Percentiles rank a stretch among this genome's conserved stretches.
These are phyloP conservation scores for Ophiostoma triangulosporum DNA, from an alignment of 2,329 filamentous ascomycete genomes.

Conservation along the genomic window DNA sequence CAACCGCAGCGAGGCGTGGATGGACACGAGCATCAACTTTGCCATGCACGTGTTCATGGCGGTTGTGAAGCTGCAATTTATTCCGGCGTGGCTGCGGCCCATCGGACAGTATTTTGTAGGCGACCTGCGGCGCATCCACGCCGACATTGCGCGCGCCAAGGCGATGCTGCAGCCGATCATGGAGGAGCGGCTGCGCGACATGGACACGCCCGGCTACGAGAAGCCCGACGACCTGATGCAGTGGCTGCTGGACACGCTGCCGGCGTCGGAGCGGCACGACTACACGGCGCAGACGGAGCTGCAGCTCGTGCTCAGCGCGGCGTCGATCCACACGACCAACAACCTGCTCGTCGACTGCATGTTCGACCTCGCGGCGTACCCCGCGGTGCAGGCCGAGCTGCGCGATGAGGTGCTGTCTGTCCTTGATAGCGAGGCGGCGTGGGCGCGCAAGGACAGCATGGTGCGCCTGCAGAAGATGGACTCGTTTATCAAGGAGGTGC, in stretches of 20 bases:
- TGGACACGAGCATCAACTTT: constrained; percentile 37
- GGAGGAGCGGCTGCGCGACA: constrained; percentile 29
- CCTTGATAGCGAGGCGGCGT: constrained; percentile 27
- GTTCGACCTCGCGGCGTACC: constrained; percentile 34
- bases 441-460: constrained; percentile 30
- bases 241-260: constrained; percentile 30
- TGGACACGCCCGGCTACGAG: constrained; percentile 24
- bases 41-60: constrained; percentile 35
- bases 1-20: constrained; percentile 39
- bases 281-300: constrained; percentile 27
- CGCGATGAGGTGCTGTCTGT: constrained; percentile 33
- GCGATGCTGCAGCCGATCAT: constrained; percentile 32
- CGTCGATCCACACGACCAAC: constrained; percentile 33
- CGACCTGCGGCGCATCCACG: constrained; percentile 31
- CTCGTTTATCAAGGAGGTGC: constrained; percentile 34
- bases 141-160: constrained; percentile 29
- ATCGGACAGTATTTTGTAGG: constrained; percentile 32
- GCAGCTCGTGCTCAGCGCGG: constrained; percentile 30
- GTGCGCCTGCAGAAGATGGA: constrained; percentile 32
- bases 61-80: constrained; percentile 36
- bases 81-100: constrained; percentile 36
- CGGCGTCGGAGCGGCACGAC: constrained; percentile 25
- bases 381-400: constrained; percentile 33
- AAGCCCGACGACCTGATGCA: constrained; percentile 30
- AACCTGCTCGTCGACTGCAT: constrained; percentile 33